Evolutionary conservation across 2,329 filamentous ascomycete genomes (phyloP), one percentile per base, ranked within the genome.

Genomic region (Diaporthe nobilis): DNA sequence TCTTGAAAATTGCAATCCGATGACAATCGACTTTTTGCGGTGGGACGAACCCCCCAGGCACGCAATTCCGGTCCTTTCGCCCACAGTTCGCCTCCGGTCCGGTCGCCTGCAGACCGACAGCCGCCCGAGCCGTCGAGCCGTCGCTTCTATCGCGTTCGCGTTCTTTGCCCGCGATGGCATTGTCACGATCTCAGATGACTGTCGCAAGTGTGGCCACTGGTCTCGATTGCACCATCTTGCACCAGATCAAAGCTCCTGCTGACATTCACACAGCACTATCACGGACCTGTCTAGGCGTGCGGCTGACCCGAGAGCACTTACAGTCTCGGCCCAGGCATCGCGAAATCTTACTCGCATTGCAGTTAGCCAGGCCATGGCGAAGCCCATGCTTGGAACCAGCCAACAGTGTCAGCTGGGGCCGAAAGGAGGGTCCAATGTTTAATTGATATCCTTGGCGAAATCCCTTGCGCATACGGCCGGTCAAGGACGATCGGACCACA

Each of bases 111-210:
- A 15, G 34, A 51, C 75, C 75, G 75, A 77, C 44, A 77, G 31
- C 75, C 75, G 75, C 53, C 72, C 58, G 68, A 71, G 72, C 75
- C 72, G 71, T 20, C 22, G 37, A 31, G 47, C 75, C 60, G 34
- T 58, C 67, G 39, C n/a, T 9, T 39, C 53, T 31, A 31, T 34
- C 44, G 42, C 47, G n/a, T 72, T 60, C 37, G 39, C 70, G 55
- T 51, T 28, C 28, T 15, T 51, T 3, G 13, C 20, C 20, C 7
- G 22, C 22, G 55, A 72, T 63, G 44, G 44, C 57, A 47, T 2
- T 10, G 37, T 39, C 34, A 34, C n/a, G 20, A 20, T 63, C 42
- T n/a, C 39, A 58, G 53, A 63, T 28, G 13, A 34, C 34, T 2
- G 7, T 65, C 12, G 47, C 60, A 37, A 57, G 4, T 20, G 22